Base-by-base conservation (phyloP, 139 green algal species). In the Astrephomene gubernaculifera region DNA sequence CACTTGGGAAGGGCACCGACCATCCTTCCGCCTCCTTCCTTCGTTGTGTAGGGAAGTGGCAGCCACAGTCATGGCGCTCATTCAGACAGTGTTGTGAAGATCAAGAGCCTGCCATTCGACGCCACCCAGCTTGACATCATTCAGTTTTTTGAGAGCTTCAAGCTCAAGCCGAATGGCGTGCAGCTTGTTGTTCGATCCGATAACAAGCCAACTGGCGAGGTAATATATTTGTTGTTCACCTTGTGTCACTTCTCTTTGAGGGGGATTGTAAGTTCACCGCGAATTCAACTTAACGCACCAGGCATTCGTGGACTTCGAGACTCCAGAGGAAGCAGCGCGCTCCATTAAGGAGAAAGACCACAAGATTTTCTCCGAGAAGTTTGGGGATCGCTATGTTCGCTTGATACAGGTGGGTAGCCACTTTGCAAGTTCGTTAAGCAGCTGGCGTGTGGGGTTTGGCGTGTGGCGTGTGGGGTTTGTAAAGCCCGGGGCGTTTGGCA, bases 281-380 rank as follows among this genome's bases (percentile, higher is more conserved):
- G n/a, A n/a, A n/a, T n/a, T n/a, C n/a, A n/a, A n/a, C n/a, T n/a
- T 12, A 57, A 57, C 49, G 49, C 49, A 57, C 29, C 88, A 96
- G 91, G 93, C 94, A 0, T 95, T 95, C 89, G 87, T 96, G 29
- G 93, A 96, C 60, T 96, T 96, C 88, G 93, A 94, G 75, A 87
- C 19, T 27, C 65, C 68, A 8, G 93, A 95, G 29, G 90, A 95
- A 54, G 94, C 94, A 5, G 82, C 71, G 4, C 73, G 82, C 9
- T 93, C 91, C 1, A 91, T 95, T 79, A 78, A 85, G 29, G 92
- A 94, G 68, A 90, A 90, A 43, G 92, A 94, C 83, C 92, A 93
- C 90, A 93, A 92, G 83, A 87, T 93, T 12, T 94, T 94, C 75
- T 88, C 87, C 0, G 90, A 92, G 69, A 93, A 93, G 87, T 94